phyloP scores from a whole-genome alignment of 1,284 basidiomycete genomes.

The Puccinia triticina region DNA sequence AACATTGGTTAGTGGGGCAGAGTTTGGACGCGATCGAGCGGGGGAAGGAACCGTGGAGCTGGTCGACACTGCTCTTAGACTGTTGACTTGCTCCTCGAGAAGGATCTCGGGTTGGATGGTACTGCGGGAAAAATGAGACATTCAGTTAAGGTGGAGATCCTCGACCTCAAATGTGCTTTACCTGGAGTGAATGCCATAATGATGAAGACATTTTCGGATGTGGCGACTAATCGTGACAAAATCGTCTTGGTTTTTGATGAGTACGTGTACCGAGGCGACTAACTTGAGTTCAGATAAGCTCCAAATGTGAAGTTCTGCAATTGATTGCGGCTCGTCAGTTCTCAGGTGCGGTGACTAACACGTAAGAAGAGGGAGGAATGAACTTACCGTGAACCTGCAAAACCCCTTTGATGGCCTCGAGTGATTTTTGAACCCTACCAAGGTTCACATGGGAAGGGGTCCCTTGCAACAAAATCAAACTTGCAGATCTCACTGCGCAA shows the following conservation, averaged over 20 bases:
- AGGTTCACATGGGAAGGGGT: constrained; percentile 87
- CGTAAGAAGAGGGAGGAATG: not conserved
- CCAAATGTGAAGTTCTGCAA: constrained; percentile 80
- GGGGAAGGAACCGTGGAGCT: not conserved
- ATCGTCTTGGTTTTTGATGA: constrained; percentile 68
- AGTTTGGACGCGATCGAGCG: constrained; percentile 13
- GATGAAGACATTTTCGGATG: constrained; percentile 80
- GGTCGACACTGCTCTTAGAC: not conserved
- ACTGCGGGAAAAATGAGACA: constrained; percentile 37
- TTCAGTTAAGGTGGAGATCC: not conserved
- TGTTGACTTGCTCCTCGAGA: constrained; percentile 45
- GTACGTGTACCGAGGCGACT: constrained; percentile 93
- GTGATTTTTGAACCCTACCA: constrained; percentile 78
- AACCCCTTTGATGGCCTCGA: constrained; percentile 81
- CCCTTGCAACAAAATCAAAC: constrained; percentile 94
- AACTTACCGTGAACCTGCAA: constrained; percentile 75
- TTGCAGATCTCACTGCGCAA: constrained; percentile 78
- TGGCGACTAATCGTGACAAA: constrained; percentile 88
- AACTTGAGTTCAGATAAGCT: constrained; percentile 85
- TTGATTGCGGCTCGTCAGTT: not conserved
- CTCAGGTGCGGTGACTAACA: not conserved
- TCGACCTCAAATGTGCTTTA: not conserved
- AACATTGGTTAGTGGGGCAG: not conserved
- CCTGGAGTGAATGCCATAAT: constrained; percentile 87
- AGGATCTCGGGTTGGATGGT: constrained; percentile 59